Percentiles rank a stretch among this genome's conserved stretches.
These are phyloP conservation scores for Trichophyton benhamiae DNA, from an alignment of 2,329 filamentous ascomycete species.

Conservation along the genomic window DNA sequence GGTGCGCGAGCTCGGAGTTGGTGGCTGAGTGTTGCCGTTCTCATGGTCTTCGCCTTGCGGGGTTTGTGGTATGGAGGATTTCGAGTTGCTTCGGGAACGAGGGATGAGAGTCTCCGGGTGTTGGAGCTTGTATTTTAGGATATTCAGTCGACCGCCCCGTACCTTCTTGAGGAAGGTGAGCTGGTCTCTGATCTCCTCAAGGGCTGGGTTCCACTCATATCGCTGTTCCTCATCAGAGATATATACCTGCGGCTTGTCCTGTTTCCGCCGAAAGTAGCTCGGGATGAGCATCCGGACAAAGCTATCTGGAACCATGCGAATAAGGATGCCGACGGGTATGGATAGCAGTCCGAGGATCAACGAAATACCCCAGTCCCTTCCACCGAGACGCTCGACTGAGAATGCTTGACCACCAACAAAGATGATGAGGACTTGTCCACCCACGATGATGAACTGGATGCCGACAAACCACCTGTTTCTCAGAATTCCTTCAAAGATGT, in stretches of 20 bases:
- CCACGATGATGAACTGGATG: constrained; percentile 55
- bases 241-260: constrained; percentile 29
- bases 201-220: constrained; percentile 47
- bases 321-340: constrained; percentile 51
- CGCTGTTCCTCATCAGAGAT: constrained; percentile 36
- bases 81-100: constrained; percentile 32
- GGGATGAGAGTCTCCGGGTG: constrained; percentile 41
- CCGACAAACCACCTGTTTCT: constrained; percentile 41
- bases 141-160: constrained; percentile 49
- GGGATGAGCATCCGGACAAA: constrained; percentile 37
- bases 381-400: constrained; percentile 48
- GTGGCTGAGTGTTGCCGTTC: constrained; percentile 27
- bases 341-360: constrained; percentile 55
- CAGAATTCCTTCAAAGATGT: constrained; percentile 34
- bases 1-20: constrained; percentile 43
- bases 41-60: constrained; percentile 39
- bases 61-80: constrained; percentile 42
- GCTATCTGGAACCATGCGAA: constrained; percentile 49
- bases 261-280: constrained; percentile 26
- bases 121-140: constrained; percentile 49
- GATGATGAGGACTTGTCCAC: constrained; percentile 59
- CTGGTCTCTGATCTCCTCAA: constrained; percentile 52
- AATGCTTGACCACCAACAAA: constrained; percentile 59
- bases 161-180: constrained; percentile 51
- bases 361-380: constrained; percentile 57